phyloP scores from a whole-genome alignment of 306 rosid genomes.

The Myrica gale region DNA sequence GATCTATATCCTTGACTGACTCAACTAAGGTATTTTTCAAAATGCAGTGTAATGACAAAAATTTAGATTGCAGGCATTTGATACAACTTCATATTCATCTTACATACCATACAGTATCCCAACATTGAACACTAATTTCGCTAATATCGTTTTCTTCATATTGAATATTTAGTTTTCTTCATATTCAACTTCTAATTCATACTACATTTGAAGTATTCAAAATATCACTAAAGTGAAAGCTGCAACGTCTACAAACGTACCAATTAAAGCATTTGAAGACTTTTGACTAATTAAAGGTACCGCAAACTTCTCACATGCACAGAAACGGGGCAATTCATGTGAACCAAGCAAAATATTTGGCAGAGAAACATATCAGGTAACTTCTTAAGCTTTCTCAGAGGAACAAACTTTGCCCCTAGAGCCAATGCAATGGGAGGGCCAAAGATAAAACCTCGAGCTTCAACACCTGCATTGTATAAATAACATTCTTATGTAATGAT shows the following conservation, averaged over 20 bases:
- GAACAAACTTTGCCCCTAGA: constrained; percentile 95
- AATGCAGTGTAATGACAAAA: constrained; percentile 3
- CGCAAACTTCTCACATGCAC: not conserved
- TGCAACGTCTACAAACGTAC: not conserved
- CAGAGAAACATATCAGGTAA: constrained; percentile 67
- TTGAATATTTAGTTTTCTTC: too few relatives aligned
- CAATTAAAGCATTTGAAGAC: too few relatives aligned
- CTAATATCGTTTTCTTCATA: too few relatives aligned
- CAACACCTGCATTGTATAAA: constrained; percentile 56
- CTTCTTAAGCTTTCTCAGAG: constrained; percentile 93
- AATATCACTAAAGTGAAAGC: not conserved
- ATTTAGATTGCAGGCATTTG: not conserved
- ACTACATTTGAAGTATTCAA: too few relatives aligned
- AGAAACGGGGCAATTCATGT: not conserved
- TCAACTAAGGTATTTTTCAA: not conserved
- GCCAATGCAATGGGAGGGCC: constrained; percentile 99
- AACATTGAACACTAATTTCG: too few relatives aligned
- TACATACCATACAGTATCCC: constrained; percentile 94
- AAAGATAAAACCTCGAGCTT: constrained; percentile 98
- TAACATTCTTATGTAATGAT: constrained; percentile 20
- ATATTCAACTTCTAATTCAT: too few relatives aligned
- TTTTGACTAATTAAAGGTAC: not conserved
- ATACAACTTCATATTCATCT: constrained; percentile 14
- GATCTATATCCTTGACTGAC: not conserved
- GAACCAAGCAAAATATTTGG: not conserved